Percentiles rank a stretch among this genome's conserved stretches.
Conservation (phyloP, 106 monocot species). For the Posidonia australis region DNA sequence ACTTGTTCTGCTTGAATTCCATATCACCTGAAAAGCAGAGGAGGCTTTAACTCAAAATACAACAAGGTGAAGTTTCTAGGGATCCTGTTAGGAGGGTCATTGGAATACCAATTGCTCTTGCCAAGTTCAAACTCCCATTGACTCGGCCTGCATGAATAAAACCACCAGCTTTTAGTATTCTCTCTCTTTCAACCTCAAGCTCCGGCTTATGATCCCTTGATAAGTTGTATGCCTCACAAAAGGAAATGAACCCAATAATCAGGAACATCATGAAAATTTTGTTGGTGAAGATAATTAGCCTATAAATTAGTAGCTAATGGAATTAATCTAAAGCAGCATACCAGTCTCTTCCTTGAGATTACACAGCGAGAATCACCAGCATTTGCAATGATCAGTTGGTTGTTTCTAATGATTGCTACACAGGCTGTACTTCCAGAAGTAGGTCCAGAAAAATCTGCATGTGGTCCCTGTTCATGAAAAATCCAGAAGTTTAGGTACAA, state of each 20-base stretch:
- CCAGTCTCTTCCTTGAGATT: conserved; percentile 92
- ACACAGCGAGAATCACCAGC: conserved; percentile 99
- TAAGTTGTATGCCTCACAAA: conserved; percentile 65
- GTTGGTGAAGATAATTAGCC: background rate
- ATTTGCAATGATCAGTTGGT: conserved; percentile 82
- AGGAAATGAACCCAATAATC: background rate
- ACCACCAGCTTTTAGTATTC: conserved; percentile 86
- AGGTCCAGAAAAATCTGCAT: conserved; percentile 88
- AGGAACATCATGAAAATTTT: background rate
- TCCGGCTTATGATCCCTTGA: conserved; percentile 99
- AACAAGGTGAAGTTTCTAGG: background rate
- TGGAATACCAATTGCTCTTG: conserved; percentile 80
- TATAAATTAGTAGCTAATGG: conserved; percentile 23
- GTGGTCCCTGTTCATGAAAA: conserved; percentile 56
- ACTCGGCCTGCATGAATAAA: conserved; percentile 89
- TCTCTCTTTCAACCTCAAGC: conserved; percentile 72
- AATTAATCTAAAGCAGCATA: conserved; percentile 14
- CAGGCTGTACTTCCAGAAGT: conserved; percentile 90
- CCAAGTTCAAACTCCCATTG: conserved; percentile 89
- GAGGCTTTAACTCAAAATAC: background rate
- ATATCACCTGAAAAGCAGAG: conserved; percentile 56
- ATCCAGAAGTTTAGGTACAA: background rate
- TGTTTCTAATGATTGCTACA: conserved; percentile 83
- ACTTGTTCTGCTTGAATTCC: conserved; percentile 98
- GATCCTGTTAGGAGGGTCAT: background rate